phyloP scores from a whole-genome alignment of 2,329 filamentous ascomycete species.

The Pseudonectria foliicola region DNA sequence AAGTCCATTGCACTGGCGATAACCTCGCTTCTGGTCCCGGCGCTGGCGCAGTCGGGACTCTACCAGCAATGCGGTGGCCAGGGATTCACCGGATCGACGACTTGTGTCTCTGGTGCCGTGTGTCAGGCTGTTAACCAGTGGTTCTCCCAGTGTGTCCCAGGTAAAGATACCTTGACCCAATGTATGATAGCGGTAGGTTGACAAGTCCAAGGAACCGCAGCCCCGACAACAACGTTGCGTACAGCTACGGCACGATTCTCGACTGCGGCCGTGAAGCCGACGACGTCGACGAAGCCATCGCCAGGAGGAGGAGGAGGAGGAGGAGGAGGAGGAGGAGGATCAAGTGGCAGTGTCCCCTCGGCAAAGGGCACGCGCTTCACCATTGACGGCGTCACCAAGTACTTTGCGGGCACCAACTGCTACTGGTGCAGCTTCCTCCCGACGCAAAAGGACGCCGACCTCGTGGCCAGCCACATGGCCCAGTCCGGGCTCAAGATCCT shows the following conservation, averaged over 20 bases:
- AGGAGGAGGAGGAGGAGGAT: constrained; percentile 6
- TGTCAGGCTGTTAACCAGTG: constrained; percentile 7
- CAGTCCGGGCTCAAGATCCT: constrained; percentile 48
- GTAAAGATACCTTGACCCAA: not conserved
- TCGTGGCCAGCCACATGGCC: constrained; percentile 40
- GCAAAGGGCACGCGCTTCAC: constrained; percentile 28
- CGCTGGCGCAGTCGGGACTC: constrained; percentile 4
- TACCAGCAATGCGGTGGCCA: constrained; percentile 8
- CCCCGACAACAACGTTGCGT: not conserved
- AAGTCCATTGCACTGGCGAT: constrained; percentile 1
- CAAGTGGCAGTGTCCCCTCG: too few relatives aligned
- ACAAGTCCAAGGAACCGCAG: not conserved
- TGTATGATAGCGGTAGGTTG: constrained; percentile 1
- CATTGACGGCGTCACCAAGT: constrained; percentile 38
- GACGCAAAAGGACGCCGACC: constrained; percentile 49
- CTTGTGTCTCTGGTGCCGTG: constrained; percentile 5
- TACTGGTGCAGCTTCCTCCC: constrained; percentile 51
- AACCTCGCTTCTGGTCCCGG: constrained; percentile 2
- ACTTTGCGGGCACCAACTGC: constrained; percentile 48
- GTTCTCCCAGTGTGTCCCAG: constrained; percentile 10
- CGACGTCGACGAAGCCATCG: constrained; percentile 1
- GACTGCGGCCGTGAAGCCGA: constrained; percentile 6
- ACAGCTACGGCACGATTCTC: too few relatives aligned
- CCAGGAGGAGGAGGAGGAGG: constrained; percentile 6
- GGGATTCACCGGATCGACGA: constrained; percentile 4